Evolutionary conservation across 257 asterid species (phyloP), one percentile per base, ranked within the genome.

Genomic region (Lycium barbarum): DNA sequence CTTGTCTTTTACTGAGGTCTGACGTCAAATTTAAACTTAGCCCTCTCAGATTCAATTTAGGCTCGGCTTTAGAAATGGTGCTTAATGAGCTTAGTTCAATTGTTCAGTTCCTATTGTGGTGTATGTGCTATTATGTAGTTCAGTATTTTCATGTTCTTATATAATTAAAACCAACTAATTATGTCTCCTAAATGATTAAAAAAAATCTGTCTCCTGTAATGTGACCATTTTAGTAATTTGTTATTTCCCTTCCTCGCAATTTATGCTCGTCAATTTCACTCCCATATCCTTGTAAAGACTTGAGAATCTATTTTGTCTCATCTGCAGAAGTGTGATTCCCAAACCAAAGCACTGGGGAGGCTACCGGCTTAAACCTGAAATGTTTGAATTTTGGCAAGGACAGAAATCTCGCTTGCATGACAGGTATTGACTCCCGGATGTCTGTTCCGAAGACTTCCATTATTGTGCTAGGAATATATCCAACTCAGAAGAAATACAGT

Each of bases 321-420:
- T 57, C 47, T 74, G 85, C 88, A 90, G 93, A 80, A 85, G 84
- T 40, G 18, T 38, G 43, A 90, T 89, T 76, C 91, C 93, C 47
- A 90, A 88, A 82, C 93, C 93, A 20, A 85, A 86, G 80, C 58
- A 87, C 83, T 90, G 93, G 93, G 91, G 93, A 47, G 91, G 93
- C 61, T 90, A 88, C 88, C 84, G 88, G 78, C 93, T 90, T 45
- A 87, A 86, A 59, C 93, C 91, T 33, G 84, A 86, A 51, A 66
- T 45, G 86, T 90, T 89, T 70, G 93, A 90, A 86, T 90, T 90
- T 82, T 90, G 93, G 91, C 91, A 89, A 85, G 93, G 93, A 66
- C 91, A 90, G 72, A 82, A 86, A 89, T 90, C 91, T 58, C 89
- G 88, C 54, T 87, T 90, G 87, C 91, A 90, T 71, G 91, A 87